phyloP scores from a whole-genome alignment of 768 basidiomycete species.

The Lactarius indigo region DNA sequence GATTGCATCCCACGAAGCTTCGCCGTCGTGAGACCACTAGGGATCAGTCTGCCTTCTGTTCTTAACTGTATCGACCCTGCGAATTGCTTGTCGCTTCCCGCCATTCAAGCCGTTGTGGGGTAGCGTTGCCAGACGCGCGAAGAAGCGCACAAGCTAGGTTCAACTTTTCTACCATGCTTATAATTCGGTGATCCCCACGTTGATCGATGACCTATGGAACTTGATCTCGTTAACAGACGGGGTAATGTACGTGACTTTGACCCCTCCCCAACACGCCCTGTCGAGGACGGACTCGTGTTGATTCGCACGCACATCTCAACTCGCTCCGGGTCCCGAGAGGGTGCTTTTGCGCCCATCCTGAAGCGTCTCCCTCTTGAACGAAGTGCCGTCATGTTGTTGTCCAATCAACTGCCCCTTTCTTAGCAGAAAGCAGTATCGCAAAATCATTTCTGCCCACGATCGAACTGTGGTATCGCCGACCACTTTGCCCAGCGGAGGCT shows the following conservation, averaged over 20 bases:
- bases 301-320: slow-evolving; percentile 8
- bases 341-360: not conserved
- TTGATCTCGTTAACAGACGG: not conserved
- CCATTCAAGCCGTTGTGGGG: not conserved
- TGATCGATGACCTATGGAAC: not conserved
- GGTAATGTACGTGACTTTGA: slow-evolving; percentile 10
- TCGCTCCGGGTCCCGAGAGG: slow-evolving; percentile 8
- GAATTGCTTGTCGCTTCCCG: not conserved
- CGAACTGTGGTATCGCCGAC: not conserved
- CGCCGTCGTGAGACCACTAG: not conserved
- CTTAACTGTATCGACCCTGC: not conserved
- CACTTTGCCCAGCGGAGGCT: not conserved
- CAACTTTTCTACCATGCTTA: not conserved
- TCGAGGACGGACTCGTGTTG: not conserved
- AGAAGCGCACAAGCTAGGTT: not conserved
- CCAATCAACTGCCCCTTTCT: not conserved
- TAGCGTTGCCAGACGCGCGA: not conserved
- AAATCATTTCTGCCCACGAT: not conserved
- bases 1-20: not conserved
- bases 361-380: not conserved
- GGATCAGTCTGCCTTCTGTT: not conserved
- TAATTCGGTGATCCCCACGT: not conserved
- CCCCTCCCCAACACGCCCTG: not conserved
- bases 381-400: not conserved
- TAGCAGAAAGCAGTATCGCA: slow-evolving; percentile 2